Evolutionary conservation across 2,329 filamentous ascomycete species (phyloP), one percentile per base, ranked within the genome.

Genomic region (Hymenoscyphus occultus): DNA sequence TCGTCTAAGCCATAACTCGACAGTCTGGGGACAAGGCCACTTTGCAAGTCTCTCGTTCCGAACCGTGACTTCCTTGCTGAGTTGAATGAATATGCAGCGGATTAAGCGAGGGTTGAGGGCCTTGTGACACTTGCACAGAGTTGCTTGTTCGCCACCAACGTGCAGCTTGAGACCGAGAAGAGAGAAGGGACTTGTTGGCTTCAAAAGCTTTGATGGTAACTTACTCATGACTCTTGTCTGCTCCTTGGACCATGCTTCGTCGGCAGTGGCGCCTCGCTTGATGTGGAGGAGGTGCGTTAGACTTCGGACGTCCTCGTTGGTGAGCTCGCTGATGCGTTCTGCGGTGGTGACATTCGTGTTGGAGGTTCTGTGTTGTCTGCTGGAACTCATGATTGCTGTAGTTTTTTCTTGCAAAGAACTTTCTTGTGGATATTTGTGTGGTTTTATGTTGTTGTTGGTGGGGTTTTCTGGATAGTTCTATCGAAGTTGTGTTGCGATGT

Each of bases 31-130:
- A 3, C 71, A 69, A 65, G 72, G 70, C 7, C 40, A 45, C 10
- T 65, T 39, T 16, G 61, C 54, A 56, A 78, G 71, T 1, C 68
- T 68, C 16, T 73, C 70, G 1, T 75, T 66, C 13, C 75, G 75
- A 5, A 70, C 69, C 0, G 77, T 81, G 35, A 77, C 75, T 71
- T 84, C 83, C 6, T 76, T 73, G 0, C 73, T 74, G 6, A 84
- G 59, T 5, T 80, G 74, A 19, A 77, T 59, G 71, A 81, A 81
- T n/a, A 83, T 70, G 19, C 76, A 75, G 56, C 78, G 78, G 16
- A 84, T 78, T 12, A 83, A 67, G 48, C 75, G 77, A 0, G 80
- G 75, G 51, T 83, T 76, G 4, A 84, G 76, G 0, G 42, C 62
- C 31, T 74, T 69, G 69, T 84, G 82, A 3, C 70, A 71, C 5